These are phyloP conservation scores for Hansfordia pulvinata DNA, from an alignment of 2,329 filamentous ascomycete species.

Conservation along the genomic window DNA sequence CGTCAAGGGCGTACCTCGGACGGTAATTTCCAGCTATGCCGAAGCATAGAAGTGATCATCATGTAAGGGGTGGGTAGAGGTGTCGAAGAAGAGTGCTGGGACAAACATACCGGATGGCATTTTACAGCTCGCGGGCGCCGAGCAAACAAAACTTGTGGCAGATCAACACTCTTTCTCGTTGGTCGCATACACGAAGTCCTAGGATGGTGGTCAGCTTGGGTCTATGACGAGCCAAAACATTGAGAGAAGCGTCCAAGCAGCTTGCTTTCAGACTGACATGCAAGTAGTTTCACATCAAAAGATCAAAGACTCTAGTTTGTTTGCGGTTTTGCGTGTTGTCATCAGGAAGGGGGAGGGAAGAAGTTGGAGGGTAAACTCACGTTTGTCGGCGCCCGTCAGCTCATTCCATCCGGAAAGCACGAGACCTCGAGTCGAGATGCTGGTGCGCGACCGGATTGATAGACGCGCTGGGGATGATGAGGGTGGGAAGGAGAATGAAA, in stretches of 20 bases:
- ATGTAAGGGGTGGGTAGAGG: constrained; percentile 16
- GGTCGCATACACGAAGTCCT: not conserved
- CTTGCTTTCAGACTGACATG: constrained; percentile 80
- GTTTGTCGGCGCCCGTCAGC: too few species aligned
- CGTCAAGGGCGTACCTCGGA: constrained; percentile 67
- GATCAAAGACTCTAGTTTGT: constrained; percentile 98
- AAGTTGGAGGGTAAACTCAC: constrained; percentile 1
- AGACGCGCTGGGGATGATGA: not conserved
- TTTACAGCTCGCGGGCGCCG: constrained; percentile 1
- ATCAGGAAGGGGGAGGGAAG: constrained; percentile 42
- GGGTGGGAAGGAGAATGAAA: not conserved
- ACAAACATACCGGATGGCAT: constrained; percentile 15
- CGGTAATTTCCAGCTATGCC: constrained; percentile 92
- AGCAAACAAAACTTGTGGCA: constrained; percentile 1
- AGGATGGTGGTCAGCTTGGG: not conserved
- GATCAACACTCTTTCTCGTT: too few species aligned
- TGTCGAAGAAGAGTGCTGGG: not conserved
- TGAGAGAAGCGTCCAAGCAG: not conserved
- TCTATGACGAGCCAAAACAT: constrained; percentile 12
- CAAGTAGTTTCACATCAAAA: constrained; percentile 69
- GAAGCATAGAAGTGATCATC: constrained; percentile 59
- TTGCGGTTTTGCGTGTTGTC: constrained; percentile 68
- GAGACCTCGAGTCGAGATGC: too few species aligned
- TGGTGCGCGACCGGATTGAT: too few species aligned
- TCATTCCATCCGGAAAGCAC: too few species aligned